A percentile compares a stretch with the other conserved stretches of the same genome.
These are phyloP conservation scores for Fusarium redolens DNA, from an alignment of 2,329 filamentous ascomycete species.

Conservation along the genomic window DNA sequence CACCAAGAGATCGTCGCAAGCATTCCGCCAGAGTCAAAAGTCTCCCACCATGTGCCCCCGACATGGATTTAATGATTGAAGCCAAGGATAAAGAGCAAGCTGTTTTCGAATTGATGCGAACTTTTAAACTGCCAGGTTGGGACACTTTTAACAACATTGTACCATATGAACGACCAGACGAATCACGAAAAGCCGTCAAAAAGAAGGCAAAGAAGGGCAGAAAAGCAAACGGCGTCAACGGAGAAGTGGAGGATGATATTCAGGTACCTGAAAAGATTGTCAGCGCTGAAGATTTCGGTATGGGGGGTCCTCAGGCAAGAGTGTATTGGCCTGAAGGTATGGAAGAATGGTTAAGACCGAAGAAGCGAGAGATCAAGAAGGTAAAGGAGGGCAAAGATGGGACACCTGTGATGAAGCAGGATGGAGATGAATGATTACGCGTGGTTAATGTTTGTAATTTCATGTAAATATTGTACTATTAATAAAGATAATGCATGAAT, in stretches of 20 bases:
- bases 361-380: slow-evolving; percentile 74
- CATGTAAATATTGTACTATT: not conserved
- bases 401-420: slow-evolving; percentile 34
- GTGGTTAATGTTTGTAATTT: not conserved
- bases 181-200: slow-evolving; percentile 65
- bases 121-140: slow-evolving; percentile 84
- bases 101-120: slow-evolving; percentile 93
- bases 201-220: slow-evolving; percentile 54
- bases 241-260: slow-evolving; percentile 53
- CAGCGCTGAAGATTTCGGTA: slow-evolving; percentile 77
- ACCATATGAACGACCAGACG: slow-evolving; percentile 80
- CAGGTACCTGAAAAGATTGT: slow-evolving; percentile 59
- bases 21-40: slow-evolving; percentile 83
- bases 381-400: slow-evolving; percentile 49
- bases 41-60: slow-evolving; percentile 81
- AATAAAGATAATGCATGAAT: not conserved
- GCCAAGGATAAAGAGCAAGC: slow-evolving; percentile 98
- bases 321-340: slow-evolving; percentile 93
- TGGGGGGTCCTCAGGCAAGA: slow-evolving; percentile 84
- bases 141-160: slow-evolving; percentile 80
- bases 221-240: slow-evolving; percentile 48
- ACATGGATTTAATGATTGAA: slow-evolving; percentile 99
- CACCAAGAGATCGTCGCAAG: slow-evolving; percentile 81
- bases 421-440: not conserved
- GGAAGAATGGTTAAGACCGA: slow-evolving; percentile 89